Evolutionary conservation across 192 early-diverging fungal species (phyloP).

Genomic region (Chytriomyces confervae): DNA sequence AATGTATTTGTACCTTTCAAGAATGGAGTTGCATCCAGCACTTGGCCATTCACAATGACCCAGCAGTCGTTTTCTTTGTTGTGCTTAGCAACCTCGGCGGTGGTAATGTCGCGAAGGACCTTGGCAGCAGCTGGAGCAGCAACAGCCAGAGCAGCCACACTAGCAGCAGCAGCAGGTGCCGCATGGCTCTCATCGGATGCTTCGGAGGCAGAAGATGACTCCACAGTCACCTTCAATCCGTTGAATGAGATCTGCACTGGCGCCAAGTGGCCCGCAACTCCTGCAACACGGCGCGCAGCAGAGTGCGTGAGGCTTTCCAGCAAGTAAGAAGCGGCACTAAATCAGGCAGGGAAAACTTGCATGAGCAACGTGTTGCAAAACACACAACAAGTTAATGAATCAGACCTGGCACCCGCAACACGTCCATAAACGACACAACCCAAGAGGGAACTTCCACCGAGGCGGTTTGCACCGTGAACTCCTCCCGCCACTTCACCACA

Average conservation of each 20-base stretch:
- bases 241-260: constrained; percentile 59
- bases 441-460: constrained; percentile 91
- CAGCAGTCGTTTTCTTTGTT: constrained; percentile 82
- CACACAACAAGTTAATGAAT: not conserved
- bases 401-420: constrained; percentile 74
- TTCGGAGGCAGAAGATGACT: constrained; percentile 56
- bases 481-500: constrained; percentile 95
- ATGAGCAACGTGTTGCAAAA: not conserved
- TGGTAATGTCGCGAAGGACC: constrained; percentile 57
- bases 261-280: constrained; percentile 65
- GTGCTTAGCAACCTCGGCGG: constrained; percentile 85
- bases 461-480: constrained; percentile 95
- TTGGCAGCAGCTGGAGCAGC: constrained; percentile 44
- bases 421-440: constrained; percentile 96
- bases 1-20: constrained; percentile 60
- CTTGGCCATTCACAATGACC: constrained; percentile 84
- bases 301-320: constrained; percentile 62
- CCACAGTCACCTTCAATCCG: constrained; percentile 69
- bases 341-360: not conserved
- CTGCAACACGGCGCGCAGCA: constrained; percentile 68
- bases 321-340: constrained; percentile 65
- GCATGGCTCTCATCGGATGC: constrained; percentile 16
- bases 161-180: constrained; percentile 37
- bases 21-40: constrained; percentile 80
- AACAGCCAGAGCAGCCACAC: constrained; percentile 46